phyloP scores from a whole-genome alignment of 1,284 basidiomycete genomes.

The Thelephora terrestris region DNA sequence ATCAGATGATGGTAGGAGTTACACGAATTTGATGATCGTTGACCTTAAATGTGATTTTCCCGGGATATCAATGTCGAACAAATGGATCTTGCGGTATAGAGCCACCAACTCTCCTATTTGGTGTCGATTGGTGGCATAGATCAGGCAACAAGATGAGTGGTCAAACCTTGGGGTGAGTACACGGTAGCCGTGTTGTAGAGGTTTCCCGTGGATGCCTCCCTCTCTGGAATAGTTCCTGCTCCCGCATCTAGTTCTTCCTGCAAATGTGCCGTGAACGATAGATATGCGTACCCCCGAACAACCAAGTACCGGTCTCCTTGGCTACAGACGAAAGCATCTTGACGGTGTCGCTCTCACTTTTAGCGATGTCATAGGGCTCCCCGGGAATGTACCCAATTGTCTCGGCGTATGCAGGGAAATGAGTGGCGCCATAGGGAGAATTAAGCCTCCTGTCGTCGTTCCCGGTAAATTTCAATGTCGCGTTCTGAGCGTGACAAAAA shows the following conservation, averaged over 20 bases:
- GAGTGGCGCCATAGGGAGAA: slow-evolving; percentile 85
- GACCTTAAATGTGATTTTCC: slow-evolving; percentile 98
- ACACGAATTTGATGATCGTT: no score
- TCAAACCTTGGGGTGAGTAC: slow-evolving; percentile 74
- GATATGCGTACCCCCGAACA: slow-evolving; percentile 71
- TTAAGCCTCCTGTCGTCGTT: slow-evolving; percentile 87
- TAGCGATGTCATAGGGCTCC: slow-evolving; percentile 43
- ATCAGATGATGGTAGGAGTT: background rate
- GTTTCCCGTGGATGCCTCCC: slow-evolving; percentile 50
- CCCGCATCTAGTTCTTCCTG: background rate
- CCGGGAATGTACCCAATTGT: slow-evolving; percentile 54
- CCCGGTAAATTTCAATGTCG: no score
- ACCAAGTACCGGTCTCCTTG: slow-evolving; percentile 73
- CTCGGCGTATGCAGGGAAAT: slow-evolving; percentile 83
- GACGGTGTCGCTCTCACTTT: slow-evolving; percentile 68
- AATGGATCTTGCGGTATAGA: slow-evolving; percentile 88
- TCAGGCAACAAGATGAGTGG: no score
- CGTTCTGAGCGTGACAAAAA: no score
- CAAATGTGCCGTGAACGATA: background rate
- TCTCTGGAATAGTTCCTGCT: slow-evolving; percentile 91
- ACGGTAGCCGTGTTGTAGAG: slow-evolving; percentile 92
- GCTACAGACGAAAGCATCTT: slow-evolving; percentile 78
- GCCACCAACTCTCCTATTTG: slow-evolving; percentile 80
- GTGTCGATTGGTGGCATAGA: background rate
- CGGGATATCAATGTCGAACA: slow-evolving; percentile 98